Percentiles rank a stretch among this genome's conserved stretches.
Evolutionary conservation across 495 filamentous ascomycete genomes (phyloP).

Genomic region (Rhypophila decipiens): DNA sequence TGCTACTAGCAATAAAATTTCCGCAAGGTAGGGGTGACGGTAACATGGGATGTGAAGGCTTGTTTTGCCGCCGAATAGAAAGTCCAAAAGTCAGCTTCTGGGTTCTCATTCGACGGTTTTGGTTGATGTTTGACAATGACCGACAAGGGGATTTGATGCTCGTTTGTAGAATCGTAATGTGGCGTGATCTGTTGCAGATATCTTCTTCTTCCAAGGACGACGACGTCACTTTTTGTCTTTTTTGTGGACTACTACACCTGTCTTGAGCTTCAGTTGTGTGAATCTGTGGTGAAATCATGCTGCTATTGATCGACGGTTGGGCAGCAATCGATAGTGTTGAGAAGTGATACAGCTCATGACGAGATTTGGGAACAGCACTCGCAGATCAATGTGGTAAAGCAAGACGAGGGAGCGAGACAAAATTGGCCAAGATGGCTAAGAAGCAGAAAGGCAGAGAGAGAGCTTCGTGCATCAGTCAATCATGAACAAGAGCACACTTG

Average conservation of each 20-base stretch:
- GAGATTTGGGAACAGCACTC: too few species aligned
- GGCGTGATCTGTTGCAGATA: neutral
- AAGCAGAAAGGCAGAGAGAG: neutral
- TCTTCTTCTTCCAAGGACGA: neutral
- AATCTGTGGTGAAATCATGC: too few species aligned
- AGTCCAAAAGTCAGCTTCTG: constrained; percentile 6
- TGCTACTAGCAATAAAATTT: neutral
- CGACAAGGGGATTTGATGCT: too few species aligned
- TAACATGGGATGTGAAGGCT: neutral
- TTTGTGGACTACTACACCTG: too few species aligned
- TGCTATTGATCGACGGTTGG: constrained; percentile 8
- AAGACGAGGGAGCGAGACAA: constrained; percentile 1
- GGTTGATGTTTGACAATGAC: constrained; percentile 4
- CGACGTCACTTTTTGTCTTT: constrained; percentile 8
- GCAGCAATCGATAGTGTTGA: neutral
- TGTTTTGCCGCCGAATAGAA: constrained; percentile 15
- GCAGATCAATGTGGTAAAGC: too few species aligned
- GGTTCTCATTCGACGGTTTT: constrained; percentile 12
- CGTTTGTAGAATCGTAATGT: constrained; percentile 12
- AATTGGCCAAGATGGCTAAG: too few species aligned
- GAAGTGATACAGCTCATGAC: neutral
- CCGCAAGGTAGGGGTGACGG: neutral
- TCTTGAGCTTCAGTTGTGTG: too few species aligned
- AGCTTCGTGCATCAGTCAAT: neutral
- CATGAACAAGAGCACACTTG: too few species aligned